Base-by-base conservation (phyloP, 495 filamentous ascomycete species). In the Hypoxylon lenormandii region DNA sequence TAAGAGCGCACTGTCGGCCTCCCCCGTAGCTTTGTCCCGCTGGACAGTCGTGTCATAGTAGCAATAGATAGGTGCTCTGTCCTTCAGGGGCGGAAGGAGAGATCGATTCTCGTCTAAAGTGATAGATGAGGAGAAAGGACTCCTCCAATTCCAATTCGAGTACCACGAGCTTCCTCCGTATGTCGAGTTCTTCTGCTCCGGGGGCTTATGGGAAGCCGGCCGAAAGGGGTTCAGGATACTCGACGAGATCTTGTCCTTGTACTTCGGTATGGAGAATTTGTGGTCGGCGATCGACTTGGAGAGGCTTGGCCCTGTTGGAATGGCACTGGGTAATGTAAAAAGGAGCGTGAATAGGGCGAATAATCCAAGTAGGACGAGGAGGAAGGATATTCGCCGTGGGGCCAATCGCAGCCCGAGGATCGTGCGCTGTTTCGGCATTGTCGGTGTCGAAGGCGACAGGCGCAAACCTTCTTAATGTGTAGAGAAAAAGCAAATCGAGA, bases 101-200 rank as follows among this genome's bases (percentile, higher is more conserved):
- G 91, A 89, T 46, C 93, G 84, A 64, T 89, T 88, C 78, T 97
- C 93, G 69, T 97, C 93, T 33, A 92, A 83, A 0, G 94, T 96
- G 47, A 95, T 85, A 23, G 88, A 85, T 26, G 88, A 92, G 38
- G 93, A 97, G 77, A 97, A 98, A 12, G 93, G 94, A 10, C 76
- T 75, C 62, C 91, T 80, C 94, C 94, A 97, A 74, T 88, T 90
- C 87, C 88, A 94, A 75, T 95, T 88, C 63, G 84, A 89, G 77
- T 92, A 92, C 95, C 95, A 98, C 70, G 85, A 89, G 55, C 88
- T 86, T 65, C 90, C 90, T 51, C 88, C 91, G 69, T 86, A 90
- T 6, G 90, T 90, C 71, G 90, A 93, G 72, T 93, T 92, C 45
- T 89, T 86, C 73, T 92, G 89, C 16, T 81, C 77, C 19, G 89